Percentiles rank a stretch among this genome's conserved stretches.
phyloP scores from a whole-genome alignment of 305 asterid genomes.

The Fraxinus baroniana region DNA sequence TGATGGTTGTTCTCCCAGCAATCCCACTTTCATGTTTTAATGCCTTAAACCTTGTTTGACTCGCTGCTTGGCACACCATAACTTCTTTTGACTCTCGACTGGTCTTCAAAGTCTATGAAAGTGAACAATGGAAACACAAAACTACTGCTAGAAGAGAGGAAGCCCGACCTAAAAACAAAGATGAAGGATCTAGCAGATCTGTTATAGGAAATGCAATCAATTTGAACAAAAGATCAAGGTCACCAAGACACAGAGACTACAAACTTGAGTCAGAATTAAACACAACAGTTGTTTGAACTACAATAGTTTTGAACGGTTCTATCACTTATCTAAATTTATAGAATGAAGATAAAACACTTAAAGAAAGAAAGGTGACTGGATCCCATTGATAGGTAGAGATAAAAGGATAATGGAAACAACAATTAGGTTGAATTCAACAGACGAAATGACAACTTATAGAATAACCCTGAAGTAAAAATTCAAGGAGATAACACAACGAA shows the following conservation, averaged over 20 bases:
- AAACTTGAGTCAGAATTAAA: conserved; percentile 7
- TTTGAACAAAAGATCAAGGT: conserved; percentile 8
- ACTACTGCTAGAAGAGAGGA: conserved; percentile 9
- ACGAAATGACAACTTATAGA: conserved; percentile 47
- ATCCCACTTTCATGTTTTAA: conserved; percentile 78
- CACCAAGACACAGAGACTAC: conserved; percentile 19
- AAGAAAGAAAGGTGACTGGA: conserved; percentile 49
- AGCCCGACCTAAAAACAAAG: conserved; percentile 16
- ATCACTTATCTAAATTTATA: conserved; percentile 32
- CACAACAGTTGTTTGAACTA: conserved; percentile 6
- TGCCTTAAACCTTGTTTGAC: conserved; percentile 69
- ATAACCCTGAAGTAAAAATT: conserved; percentile 81
- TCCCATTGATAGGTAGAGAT: conserved; percentile 42
- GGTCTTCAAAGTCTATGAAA: conserved; percentile 30
- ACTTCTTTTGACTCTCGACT: conserved; percentile 49
- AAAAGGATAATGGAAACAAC: conserved; percentile 7
- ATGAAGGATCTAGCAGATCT: conserved; percentile 12
- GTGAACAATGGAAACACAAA: conserved; percentile 21
- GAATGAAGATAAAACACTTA: conserved; percentile 51
- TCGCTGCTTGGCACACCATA: conserved; percentile 92
- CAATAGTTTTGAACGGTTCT: conserved; percentile 1
- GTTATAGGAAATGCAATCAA: conserved; percentile 5
- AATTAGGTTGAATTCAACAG: conserved; percentile 8
- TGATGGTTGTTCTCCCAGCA: conserved; percentile 64
- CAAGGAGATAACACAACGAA: conserved; percentile 59